Conservation (phyloP, 2,329 filamentous ascomycete species). For the Amauroascus verrucosus region DNA sequence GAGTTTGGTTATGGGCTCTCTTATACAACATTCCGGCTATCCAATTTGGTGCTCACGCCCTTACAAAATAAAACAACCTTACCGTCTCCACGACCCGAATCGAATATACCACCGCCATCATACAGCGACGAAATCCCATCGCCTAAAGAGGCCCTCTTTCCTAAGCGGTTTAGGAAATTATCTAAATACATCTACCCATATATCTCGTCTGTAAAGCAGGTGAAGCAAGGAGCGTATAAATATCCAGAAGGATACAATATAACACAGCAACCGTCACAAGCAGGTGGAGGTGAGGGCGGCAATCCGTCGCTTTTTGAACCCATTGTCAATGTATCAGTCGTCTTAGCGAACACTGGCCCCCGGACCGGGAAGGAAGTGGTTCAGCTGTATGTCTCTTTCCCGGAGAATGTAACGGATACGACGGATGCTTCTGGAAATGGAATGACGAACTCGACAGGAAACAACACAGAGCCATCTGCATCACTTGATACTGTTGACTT, state of each 20-base stretch:
- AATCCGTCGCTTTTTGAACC: slow-evolving; percentile 46
- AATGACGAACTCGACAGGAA: neutral
- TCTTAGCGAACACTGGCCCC: slow-evolving; percentile 44
- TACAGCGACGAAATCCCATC: slow-evolving; percentile 49
- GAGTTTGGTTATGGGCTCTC: slow-evolving; percentile 80
- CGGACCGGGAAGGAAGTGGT: slow-evolving; percentile 41
- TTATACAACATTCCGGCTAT: slow-evolving; percentile 63
- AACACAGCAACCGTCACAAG: slow-evolving; percentile 45
- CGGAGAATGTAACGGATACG: slow-evolving; percentile 36
- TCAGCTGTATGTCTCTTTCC: slow-evolving; percentile 45
- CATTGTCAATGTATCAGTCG: slow-evolving; percentile 40
- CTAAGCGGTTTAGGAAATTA: slow-evolving; percentile 49
- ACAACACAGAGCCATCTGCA: neutral
- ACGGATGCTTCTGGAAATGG: slow-evolving; percentile 24
- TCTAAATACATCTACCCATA: slow-evolving; percentile 67
- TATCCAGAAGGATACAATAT: slow-evolving; percentile 50
- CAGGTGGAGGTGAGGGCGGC: slow-evolving; percentile 59
- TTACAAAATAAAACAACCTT: slow-evolving; percentile 42
- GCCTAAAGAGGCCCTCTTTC: slow-evolving; percentile 50
- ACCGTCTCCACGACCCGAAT: slow-evolving; percentile 34
- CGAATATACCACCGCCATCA: slow-evolving; percentile 40
- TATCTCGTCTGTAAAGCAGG: slow-evolving; percentile 43
- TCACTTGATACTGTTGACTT: slow-evolving; percentile 10
- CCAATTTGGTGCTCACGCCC: slow-evolving; percentile 41
- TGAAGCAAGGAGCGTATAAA: slow-evolving; percentile 35